These are phyloP conservation scores for Brassica cretica DNA, from an alignment of 345 rosid species.

Conservation along the genomic window DNA sequence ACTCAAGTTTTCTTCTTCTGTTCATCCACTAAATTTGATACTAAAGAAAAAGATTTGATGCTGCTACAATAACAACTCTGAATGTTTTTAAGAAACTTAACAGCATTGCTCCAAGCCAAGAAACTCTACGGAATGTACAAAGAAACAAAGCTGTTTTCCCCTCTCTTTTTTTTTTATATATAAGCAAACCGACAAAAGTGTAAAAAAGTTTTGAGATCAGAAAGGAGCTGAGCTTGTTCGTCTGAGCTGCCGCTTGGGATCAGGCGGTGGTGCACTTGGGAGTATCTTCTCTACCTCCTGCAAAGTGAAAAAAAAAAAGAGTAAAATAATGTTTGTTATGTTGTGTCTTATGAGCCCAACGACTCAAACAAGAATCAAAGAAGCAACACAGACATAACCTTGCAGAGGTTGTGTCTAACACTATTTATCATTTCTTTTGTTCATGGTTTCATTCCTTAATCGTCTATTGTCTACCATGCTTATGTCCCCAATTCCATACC, in stretches of 20 bases:
- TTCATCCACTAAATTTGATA: neutral
- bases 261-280: constrained; percentile 46
- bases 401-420: neutral
- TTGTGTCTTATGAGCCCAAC: neutral
- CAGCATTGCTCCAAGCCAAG: constrained; percentile 35
- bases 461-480: neutral
- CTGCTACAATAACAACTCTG: constrained; percentile 5
- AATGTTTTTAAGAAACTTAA: neutral
- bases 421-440: neutral
- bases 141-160: constrained; percentile 35
- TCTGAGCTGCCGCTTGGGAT: constrained; percentile 58
- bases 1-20: neutral
- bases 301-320: neutral
- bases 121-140: constrained; percentile 25
- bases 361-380: no score
- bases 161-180: neutral
- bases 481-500: neutral
- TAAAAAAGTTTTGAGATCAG: neutral
- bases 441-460: neutral
- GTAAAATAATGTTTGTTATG: neutral
- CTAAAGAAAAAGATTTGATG: neutral
- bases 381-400: neutral
- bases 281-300: constrained; percentile 69
- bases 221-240: constrained; percentile 45
- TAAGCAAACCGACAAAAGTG: constrained; percentile 20